A percentile compares a stretch with the other conserved stretches of the same genome.
Evolutionary conservation across 2,329 filamentous ascomycete species (phyloP).

Genomic region (Exophiala alcalophila): DNA sequence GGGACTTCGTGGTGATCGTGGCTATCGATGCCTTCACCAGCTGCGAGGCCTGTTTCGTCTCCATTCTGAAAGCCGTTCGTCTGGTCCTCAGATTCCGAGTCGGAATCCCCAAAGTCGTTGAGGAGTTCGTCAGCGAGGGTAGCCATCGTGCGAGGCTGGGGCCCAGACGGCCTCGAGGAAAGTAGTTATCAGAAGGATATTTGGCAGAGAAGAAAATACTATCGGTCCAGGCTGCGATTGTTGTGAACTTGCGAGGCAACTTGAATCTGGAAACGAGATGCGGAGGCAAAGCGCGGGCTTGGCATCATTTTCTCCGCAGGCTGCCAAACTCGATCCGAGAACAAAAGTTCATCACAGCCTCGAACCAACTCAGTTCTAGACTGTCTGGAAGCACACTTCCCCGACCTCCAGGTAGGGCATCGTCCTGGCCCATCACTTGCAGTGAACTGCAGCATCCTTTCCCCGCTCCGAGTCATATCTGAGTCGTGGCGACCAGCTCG

Average conservation of each 20-base stretch:
- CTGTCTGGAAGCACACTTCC: too few species aligned
- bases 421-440: too few species aligned
- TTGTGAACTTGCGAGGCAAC: neutral
- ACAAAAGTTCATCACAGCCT: too few species aligned
- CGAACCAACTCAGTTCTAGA: too few species aligned
- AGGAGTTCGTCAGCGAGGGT: constrained; percentile 89
- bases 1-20: constrained; percentile 32
- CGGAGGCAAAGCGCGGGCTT: too few species aligned
- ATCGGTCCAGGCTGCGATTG: too few species aligned
- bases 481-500: too few species aligned
- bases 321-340: too few species aligned
- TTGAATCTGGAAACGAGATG: neutral
- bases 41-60: constrained; percentile 32
- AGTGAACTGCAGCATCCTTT: too few species aligned
- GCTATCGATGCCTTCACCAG: constrained; percentile 24
- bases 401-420: too few species aligned
- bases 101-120: constrained; percentile 85
- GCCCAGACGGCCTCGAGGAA: constrained; percentile 3
- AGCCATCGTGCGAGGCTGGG: constrained; percentile 60
- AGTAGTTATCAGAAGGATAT: constrained; percentile 13
- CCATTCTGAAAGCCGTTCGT: constrained; percentile 49
- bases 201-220: constrained; percentile 4
- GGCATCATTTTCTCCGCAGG: too few species aligned
- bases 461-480: too few species aligned
- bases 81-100: constrained; percentile 68